A percentile compares a stretch with the other conserved stretches of the same genome.
Evolutionary conservation across 345 rosid genomes (phyloP).

Genomic region (Hibiscus trionum): DNA sequence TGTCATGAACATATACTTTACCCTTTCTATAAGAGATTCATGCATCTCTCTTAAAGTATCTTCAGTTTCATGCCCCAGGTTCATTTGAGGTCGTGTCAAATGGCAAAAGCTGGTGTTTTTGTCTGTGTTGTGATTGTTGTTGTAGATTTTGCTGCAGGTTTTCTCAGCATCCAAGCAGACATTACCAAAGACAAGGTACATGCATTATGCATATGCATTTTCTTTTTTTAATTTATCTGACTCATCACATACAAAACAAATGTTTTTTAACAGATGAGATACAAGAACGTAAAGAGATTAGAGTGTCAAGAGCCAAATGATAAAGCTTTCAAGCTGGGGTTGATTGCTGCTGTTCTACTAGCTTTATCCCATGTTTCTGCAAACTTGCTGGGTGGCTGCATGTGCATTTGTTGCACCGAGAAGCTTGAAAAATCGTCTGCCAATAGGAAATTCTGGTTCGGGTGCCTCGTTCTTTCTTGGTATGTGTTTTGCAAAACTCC

Average conservation of each 20-base stretch:
- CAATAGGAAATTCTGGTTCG: conserved; percentile 16
- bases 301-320: no score
- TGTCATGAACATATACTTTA: no score
- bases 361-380: conserved; percentile 16
- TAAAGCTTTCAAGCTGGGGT: conserved; percentile 18
- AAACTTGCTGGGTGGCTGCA: conserved; percentile 23
- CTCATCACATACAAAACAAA: no score
- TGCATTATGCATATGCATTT: not conserved
- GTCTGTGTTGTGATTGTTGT: conserved; percentile 17
- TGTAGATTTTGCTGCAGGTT: conserved; percentile 18
- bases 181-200: no score
- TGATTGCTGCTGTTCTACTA: conserved; percentile 17
- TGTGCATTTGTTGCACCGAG: conserved; percentile 16
- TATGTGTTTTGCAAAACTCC: not conserved
- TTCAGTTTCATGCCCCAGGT: no score
- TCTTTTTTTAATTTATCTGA: no score
- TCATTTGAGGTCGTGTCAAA: not conserved
- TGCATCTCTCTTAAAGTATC: no score
- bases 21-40: no score
- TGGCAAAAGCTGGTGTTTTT: conserved; percentile 1
- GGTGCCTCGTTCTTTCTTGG: conserved; percentile 21
- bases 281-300: no score
- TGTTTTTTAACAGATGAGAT: no score
- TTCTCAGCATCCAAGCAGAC: conserved; percentile 21
- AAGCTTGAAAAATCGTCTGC: conserved; percentile 15